Conservation (phyloP, 2,329 filamentous ascomycete genomes). For the Phyllosticta paracitricarpa region DNA sequence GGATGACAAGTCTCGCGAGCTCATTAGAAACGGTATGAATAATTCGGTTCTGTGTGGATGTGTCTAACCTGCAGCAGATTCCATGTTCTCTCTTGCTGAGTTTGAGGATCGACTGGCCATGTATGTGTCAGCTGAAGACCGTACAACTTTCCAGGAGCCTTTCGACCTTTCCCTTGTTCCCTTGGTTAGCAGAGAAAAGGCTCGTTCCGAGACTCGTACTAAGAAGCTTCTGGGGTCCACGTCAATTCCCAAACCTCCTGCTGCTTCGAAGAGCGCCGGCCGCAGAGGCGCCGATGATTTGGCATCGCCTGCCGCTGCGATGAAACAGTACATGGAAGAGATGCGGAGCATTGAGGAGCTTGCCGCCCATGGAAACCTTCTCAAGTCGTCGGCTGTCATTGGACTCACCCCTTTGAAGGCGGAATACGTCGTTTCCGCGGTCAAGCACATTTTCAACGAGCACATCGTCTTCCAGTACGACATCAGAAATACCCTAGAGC, state of each 20-base stretch:
- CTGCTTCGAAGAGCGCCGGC: constrained; percentile 62
- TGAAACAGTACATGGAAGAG: constrained; percentile 76
- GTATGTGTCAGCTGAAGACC: constrained; percentile 91
- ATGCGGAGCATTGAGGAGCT: too few species aligned
- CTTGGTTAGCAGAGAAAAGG: constrained; percentile 89
- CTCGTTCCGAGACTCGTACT: constrained; percentile 87
- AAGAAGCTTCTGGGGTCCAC: constrained; percentile 94
- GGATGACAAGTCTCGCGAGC: constrained; percentile 72
- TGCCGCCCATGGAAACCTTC: too few species aligned
- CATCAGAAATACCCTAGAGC: constrained; percentile 97
- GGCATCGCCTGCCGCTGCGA: constrained; percentile 64
- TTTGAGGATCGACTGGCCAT: constrained; percentile 96
- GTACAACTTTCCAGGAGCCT: constrained; percentile 69
- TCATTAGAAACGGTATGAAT: constrained; percentile 78
- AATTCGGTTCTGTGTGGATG: neutral
- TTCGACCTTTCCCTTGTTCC: constrained; percentile 91
- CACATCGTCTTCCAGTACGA: constrained; percentile 94
- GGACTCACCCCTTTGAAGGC: constrained; percentile 96
- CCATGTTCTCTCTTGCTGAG: constrained; percentile 85
- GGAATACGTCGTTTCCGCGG: constrained; percentile 85
- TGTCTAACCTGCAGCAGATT: constrained; percentile 47
- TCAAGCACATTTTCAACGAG: constrained; percentile 98
- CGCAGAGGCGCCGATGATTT: constrained; percentile 62
- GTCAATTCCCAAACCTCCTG: constrained; percentile 87
- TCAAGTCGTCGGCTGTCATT: constrained; percentile 79